These are phyloP conservation scores for Podospora bellae-mahoneyi DNA, from an alignment of 495 filamentous ascomycete genomes.

Conservation along the genomic window DNA sequence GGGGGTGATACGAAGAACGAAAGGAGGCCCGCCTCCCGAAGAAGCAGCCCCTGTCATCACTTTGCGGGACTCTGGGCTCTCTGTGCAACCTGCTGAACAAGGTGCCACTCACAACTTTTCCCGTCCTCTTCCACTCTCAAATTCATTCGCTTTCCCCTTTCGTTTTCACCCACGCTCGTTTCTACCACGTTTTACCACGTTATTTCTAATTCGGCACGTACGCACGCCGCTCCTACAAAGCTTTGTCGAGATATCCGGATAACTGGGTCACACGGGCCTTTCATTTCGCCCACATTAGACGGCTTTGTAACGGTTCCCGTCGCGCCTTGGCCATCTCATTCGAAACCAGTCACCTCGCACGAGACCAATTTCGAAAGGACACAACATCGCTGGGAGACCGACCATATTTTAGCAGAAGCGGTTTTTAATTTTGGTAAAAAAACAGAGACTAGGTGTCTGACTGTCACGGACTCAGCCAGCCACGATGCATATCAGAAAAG, in stretches of 20 bases:
- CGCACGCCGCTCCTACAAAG: neutral
- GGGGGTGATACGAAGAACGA: neutral
- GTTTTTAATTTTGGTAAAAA: neutral
- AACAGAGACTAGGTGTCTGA: neutral
- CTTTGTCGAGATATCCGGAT: neutral
- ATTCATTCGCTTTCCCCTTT: constrained; percentile 26
- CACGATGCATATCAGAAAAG: constrained; percentile 39
- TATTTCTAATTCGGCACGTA: constrained; percentile 4
- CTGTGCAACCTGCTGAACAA: neutral
- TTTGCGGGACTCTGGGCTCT: neutral
- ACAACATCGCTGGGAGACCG: constrained; percentile 1
- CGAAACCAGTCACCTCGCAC: constrained; percentile 12
- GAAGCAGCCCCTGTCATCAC: neutral
- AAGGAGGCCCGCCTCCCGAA: neutral
- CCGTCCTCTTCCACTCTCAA: constrained; percentile 6
- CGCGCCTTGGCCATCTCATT: constrained; percentile 10
- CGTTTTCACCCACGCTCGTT: constrained; percentile 6
- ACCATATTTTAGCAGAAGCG: neutral
- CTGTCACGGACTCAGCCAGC: neutral
- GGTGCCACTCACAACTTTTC: neutral
- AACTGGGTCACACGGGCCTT: constrained; percentile 15
- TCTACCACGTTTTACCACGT: constrained; percentile 11
- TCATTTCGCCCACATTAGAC: constrained; percentile 15
- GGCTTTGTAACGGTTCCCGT: constrained; percentile 5
- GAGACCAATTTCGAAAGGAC: constrained; percentile 2